Base-by-base conservation (phyloP, 2,329 filamentous ascomycete genomes). In the Penicillium glabrum region DNA sequence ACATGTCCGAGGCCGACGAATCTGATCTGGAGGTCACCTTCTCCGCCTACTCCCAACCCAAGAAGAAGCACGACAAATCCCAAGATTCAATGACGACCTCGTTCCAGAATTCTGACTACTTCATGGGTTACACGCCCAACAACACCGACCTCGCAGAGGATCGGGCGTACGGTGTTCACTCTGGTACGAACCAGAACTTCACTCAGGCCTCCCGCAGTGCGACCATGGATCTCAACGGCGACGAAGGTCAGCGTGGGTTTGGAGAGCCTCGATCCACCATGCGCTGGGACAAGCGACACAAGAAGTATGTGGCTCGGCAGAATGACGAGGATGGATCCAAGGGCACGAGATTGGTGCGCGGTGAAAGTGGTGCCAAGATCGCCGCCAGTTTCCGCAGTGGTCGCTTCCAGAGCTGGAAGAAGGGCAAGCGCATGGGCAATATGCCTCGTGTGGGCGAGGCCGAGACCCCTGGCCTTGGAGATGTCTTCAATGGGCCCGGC, bases 231-330 rank as follows among this genome's bases (percentile, higher is more conserved):
- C 86, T 99, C 13, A 88, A 85, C 58, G 92, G 92, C 70, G 95
- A 99, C 75, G 95, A 98, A 65, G 85, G 84, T 11, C 85, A 65
- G 11, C 90, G 90, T 70, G 83, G 85, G 1, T 96, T 97, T 72
- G 92, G 86, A 60, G 86, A 90, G 67, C 86, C 91, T 3, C 84
- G 87, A 46, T 89, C 87, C 64, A 81, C 85, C 46, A 88, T 96
- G 87, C 89, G 95, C 64, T 99, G 95, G 95, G 95, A 99, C 79
- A 93, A 96, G 80, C 96, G 96, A 76, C 86, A 87, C 69, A 96
- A 90, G 78, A 98, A 97, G 77, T 99, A 98, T 78, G 93, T 99
- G 35, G 82, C 90, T 13, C 86, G 90, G 35, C 87, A 87, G 66
- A 98, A 99, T 80, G 95, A 99, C 77, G 90, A 96, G 66, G 96